Evolutionary conservation across 106 monocot genomes (phyloP).

Genomic region (Allium fistulosum): DNA sequence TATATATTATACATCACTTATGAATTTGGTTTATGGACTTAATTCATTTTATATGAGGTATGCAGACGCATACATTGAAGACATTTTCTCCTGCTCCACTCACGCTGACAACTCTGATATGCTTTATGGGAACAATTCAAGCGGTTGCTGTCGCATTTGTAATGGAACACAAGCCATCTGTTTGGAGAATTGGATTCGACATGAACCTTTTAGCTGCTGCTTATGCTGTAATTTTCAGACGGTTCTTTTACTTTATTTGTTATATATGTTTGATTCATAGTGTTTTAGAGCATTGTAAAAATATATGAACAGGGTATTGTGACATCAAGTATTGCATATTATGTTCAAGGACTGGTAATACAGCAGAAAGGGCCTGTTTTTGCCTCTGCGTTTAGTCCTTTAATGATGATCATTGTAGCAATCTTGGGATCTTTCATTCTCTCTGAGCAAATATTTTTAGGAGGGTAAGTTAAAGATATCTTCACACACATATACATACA

Average conservation of each 20-base stretch:
- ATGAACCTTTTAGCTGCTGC: conserved; percentile 98
- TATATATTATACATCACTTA: no score
- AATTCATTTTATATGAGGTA: no score
- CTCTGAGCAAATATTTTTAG: conserved; percentile 62
- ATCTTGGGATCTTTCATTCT: conserved; percentile 86
- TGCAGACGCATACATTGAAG: conserved; percentile 64
- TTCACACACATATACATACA: no score
- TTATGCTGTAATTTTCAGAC: conserved; percentile 47
- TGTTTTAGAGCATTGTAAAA: no score
- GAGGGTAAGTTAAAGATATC: conserved; percentile 31
- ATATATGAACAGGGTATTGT: conserved; percentile 49
- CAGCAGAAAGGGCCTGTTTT: conserved; percentile 76
- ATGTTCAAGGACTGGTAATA: conserved; percentile 71
- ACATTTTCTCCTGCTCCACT: conserved; percentile 57
- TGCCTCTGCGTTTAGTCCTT: conserved; percentile 83
- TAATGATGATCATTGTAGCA: conserved; percentile 88
- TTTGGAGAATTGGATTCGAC: conserved; percentile 83
- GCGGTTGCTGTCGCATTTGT: conserved; percentile 75
- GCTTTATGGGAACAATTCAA: conserved; percentile 91
- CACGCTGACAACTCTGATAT: conserved; percentile 76
- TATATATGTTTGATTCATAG: no score
- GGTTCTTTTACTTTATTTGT: no score
- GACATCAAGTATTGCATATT: conserved; percentile 60
- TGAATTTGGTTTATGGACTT: no score
- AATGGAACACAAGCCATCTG: conserved; percentile 66